phyloP scores from a whole-genome alignment of 139 green algal species.

The Mesotaenium endlicherianum region DNA sequence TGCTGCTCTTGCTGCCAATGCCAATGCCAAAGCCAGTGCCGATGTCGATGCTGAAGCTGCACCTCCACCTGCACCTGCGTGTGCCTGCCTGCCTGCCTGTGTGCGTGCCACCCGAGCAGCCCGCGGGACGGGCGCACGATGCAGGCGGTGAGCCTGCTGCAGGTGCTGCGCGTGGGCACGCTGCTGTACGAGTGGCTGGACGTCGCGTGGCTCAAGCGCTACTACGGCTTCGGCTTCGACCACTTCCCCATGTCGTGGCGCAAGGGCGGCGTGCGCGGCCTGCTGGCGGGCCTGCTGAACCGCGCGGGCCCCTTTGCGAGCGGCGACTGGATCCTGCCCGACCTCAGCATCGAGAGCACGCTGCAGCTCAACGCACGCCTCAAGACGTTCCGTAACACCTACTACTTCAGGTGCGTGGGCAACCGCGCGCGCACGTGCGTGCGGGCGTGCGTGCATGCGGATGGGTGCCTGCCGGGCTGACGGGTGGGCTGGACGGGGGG shows the following conservation, averaged over 20 bases:
- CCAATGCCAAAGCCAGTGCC: too few species aligned
- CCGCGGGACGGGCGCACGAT: conserved; percentile 6
- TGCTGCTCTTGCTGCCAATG: too few species aligned
- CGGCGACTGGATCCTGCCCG: conserved; percentile 41
- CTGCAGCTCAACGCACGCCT: conserved; percentile 23
- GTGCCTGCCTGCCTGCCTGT: background rate
- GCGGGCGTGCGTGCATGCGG: too few species aligned
- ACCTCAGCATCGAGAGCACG: conserved; percentile 35
- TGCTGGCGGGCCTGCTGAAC: background rate
- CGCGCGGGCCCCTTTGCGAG: conserved; percentile 12
- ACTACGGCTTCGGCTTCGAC: conserved; percentile 38
- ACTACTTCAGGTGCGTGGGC: conserved; percentile 44
- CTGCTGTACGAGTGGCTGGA: conserved; percentile 35
- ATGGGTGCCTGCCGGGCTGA: too few species aligned
- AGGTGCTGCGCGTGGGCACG: conserved; percentile 26
- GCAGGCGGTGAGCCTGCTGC: conserved; percentile 6
- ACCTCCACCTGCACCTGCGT: background rate
- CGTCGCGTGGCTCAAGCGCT: conserved; percentile 19
- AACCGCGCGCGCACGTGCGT: too few species aligned
- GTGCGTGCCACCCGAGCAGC: background rate
- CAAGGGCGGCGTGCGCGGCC: conserved; percentile 15
- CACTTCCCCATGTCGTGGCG: conserved; percentile 33
- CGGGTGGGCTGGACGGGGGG: too few species aligned
- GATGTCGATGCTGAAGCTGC: too few species aligned
- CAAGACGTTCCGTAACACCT: conserved; percentile 31